Percentiles rank a stretch among this genome's conserved stretches.
Evolutionary conservation across 768 basidiomycete species (phyloP).

Genomic region (Pisolithus microcarpus): DNA sequence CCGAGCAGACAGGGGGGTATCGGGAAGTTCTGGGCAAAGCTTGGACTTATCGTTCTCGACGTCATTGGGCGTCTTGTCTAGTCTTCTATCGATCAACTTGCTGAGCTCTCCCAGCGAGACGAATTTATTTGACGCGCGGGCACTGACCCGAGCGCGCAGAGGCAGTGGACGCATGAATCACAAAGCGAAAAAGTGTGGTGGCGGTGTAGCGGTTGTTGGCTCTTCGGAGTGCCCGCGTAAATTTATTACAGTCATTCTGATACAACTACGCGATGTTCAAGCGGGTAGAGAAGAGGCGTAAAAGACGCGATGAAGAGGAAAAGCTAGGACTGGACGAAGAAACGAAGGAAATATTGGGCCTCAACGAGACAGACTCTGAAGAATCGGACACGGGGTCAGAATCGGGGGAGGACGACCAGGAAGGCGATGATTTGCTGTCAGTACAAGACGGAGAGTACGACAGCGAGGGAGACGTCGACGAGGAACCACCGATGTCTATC

Average conservation of each 20-base stretch:
- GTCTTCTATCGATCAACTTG: not conserved
- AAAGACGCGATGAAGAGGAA: constrained; percentile 56
- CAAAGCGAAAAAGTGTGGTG: constrained; percentile 14
- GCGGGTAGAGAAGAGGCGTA: constrained; percentile 60
- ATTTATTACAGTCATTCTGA: not conserved
- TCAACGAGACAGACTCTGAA: constrained; percentile 72
- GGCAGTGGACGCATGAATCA: constrained; percentile 22
- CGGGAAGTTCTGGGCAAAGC: not conserved
- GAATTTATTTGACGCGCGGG: not conserved
- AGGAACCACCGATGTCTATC: constrained; percentile 44
- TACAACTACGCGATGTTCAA: constrained; percentile 55
- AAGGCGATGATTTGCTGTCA: constrained; percentile 14
- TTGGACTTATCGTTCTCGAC: not conserved
- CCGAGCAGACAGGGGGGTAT: not conserved
- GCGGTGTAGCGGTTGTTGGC: constrained; percentile 19
- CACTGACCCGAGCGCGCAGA: constrained; percentile 8
- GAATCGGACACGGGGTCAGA: constrained; percentile 52
- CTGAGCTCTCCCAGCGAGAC: not conserved
- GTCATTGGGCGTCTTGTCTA: not conserved
- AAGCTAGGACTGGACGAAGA: constrained; percentile 57
- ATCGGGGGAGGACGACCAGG: constrained; percentile 21
- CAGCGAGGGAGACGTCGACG: constrained; percentile 18
- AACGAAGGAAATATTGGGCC: constrained; percentile 54
- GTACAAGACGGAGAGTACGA: constrained; percentile 23
- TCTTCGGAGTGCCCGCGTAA: not conserved